A percentile compares a stretch with the other conserved stretches of the same genome.
Evolutionary conservation across 2,329 filamentous ascomycete species (phyloP).

Genomic region (Drechslera avenae): DNA sequence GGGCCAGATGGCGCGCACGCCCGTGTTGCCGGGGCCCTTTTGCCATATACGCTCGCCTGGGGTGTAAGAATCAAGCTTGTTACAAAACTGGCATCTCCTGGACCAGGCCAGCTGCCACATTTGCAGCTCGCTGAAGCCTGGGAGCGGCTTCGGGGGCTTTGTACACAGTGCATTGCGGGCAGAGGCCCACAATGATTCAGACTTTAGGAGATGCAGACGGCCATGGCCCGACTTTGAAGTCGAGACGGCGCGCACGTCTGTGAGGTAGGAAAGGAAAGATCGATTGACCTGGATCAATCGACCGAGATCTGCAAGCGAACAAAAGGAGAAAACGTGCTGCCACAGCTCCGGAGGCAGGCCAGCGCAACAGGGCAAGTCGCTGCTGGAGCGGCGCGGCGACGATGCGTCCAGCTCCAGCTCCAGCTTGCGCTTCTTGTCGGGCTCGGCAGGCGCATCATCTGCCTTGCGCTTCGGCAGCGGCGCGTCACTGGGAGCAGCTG

Average conservation of each 20-base stretch:
- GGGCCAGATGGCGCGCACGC: conserved; percentile 70
- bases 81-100: conserved; percentile 70
- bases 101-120: conserved; percentile 77
- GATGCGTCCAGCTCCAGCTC: conserved; percentile 32
- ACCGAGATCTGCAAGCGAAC: conserved; percentile 67
- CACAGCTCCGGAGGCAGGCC: conserved; percentile 67
- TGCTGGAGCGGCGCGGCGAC: conserved; percentile 14
- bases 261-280: conserved; percentile 62
- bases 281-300: conserved; percentile 70
- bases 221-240: conserved; percentile 37
- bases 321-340: conserved; percentile 72
- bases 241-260: conserved; percentile 43
- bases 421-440: conserved; percentile 44
- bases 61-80: conserved; percentile 45
- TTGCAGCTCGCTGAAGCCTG: conserved; percentile 68
- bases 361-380: conserved; percentile 34
- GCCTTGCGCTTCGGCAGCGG: conserved; percentile 45
- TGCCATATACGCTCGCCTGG: conserved; percentile 56
- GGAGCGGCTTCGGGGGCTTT: conserved; percentile 71
- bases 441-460: conserved; percentile 26
- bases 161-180: conserved; percentile 70
- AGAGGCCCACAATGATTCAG: conserved; percentile 72
- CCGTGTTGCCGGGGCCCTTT: conserved; percentile 65
- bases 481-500: conserved; percentile 17
- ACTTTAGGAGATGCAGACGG: conserved; percentile 54